Base-by-base conservation (phyloP, 139 green algal species). In the Chlamydomonas sphaeroides region DNA sequence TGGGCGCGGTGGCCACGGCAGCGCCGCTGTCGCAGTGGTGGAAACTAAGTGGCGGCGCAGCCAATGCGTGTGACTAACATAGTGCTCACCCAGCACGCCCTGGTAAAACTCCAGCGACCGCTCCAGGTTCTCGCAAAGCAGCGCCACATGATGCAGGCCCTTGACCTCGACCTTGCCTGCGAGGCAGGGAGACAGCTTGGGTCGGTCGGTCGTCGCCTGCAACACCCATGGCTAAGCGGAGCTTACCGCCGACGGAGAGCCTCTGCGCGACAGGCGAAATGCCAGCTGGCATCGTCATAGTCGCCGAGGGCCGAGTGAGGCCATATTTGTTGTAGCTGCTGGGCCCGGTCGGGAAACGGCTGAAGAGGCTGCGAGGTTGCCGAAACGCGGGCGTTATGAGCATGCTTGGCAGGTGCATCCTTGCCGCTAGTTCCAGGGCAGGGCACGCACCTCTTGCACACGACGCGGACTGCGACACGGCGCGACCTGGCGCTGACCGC, bases 121-220 rank as follows among this genome's bases (percentile, higher is more conserved):
- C 73, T 97, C 89, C 61, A 98, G 88, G 79, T 95, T 89, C n/a
- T 93, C 45, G 63, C 91, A 94, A 25, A 98, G 89, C 3, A 98
- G 80, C 0, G 88, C 95, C 3, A 98, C 93, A 71, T 98, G 95
- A 84, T 98, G 95, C 33, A 98, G 88, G 1, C 95, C 95, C 1
- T 94, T 85, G 77, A 95, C 95, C 21, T 79, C 68, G 21, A 96
- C 69, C 57, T 78, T 71, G 63, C 80, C 87, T 89, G 83, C 83
- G 35, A 1, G 23, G 3, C n/a, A 32, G 72, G 45, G 3, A 25
- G 59, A 15, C 5, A 14, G 23, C 3, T 35, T 63, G 26, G n/a
- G 14, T 21, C 11, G 61, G 61, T 38, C n/a, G 28, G 28, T 6
- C 10, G 10, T 39, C 17, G 18, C 6, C 10, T 39, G 15, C 61